These are phyloP conservation scores for Carpinus fangiana DNA, from an alignment of 306 rosid genomes.

Conservation along the genomic window DNA sequence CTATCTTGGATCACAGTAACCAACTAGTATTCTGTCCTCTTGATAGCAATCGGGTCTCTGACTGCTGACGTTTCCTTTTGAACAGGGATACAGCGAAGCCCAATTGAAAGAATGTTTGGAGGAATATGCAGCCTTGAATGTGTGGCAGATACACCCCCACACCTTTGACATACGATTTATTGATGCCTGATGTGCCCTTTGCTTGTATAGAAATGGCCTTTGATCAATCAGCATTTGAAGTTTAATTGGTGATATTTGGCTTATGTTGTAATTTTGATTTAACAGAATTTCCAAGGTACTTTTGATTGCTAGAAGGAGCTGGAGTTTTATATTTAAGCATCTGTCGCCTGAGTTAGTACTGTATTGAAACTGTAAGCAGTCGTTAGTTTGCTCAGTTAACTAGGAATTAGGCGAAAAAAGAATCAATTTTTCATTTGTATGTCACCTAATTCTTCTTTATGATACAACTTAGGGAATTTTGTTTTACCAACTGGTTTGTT, in stretches of 20 bases:
- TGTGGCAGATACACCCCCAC: conserved; percentile 96
- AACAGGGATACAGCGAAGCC: conserved; percentile 97
- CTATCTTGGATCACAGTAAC: background rate
- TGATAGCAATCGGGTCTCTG: conserved; percentile 13
- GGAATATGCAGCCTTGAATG: conserved; percentile 96
- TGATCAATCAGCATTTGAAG: background rate
- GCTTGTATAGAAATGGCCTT: conserved; percentile 5
- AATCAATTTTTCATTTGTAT: background rate
- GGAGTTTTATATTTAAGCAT: conserved; percentile 22
- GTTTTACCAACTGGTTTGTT: no score
- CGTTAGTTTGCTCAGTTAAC: background rate
- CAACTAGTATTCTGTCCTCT: background rate
- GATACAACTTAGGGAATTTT: background rate
- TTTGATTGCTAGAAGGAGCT: conserved; percentile 15
- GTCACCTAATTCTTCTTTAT: background rate
- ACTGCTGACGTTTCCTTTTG: conserved; percentile 23
- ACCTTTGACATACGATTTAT: conserved; percentile 90
- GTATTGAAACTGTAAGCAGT: conserved; percentile 8
- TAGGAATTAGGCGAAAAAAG: background rate
- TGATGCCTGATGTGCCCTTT: conserved; percentile 54
- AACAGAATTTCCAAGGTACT: conserved; percentile 6
- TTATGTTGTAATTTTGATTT: conserved; percentile 27
- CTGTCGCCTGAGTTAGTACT: background rate
- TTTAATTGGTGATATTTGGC: conserved; percentile 6
- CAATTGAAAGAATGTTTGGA: conserved; percentile 92